Evolutionary conservation across 2,329 filamentous ascomycete species (phyloP).

Genomic region (Arachnomyces sp.): DNA sequence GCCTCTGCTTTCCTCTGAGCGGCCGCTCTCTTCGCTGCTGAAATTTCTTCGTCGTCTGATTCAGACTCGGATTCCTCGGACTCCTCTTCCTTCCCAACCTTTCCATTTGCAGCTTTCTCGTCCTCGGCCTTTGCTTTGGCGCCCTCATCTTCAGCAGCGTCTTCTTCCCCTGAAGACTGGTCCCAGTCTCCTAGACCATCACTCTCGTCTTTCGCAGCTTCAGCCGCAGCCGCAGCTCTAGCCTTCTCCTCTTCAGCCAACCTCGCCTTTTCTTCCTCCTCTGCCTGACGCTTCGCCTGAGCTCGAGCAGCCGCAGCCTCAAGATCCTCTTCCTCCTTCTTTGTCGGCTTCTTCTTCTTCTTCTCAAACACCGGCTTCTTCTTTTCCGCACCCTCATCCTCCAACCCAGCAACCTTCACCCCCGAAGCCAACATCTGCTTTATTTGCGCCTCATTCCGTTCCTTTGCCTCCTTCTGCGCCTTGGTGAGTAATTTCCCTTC

Average conservation of each 20-base stretch:
- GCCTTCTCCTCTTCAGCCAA: constrained; percentile 68
- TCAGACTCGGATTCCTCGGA: constrained; percentile 54
- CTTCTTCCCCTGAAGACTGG: constrained; percentile 64
- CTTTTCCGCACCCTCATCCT: constrained; percentile 53
- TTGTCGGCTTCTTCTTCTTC: constrained; percentile 65
- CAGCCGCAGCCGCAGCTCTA: constrained; percentile 58
- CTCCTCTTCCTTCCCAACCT: constrained; percentile 17
- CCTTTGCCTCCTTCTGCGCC: constrained; percentile 41
- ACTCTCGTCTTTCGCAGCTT: constrained; percentile 53
- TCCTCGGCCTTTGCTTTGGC: constrained; percentile 40
- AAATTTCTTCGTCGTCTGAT: constrained; percentile 61
- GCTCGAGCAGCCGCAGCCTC: constrained; percentile 42
- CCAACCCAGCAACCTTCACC: constrained; percentile 38
- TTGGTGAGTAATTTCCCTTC: constrained; percentile 45
- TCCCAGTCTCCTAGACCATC: constrained; percentile 74
- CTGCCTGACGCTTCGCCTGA: constrained; percentile 38
- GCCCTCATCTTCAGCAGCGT: constrained; percentile 89
- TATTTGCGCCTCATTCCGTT: constrained; percentile 41
- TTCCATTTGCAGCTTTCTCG: constrained; percentile 16
- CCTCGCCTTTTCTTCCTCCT: constrained; percentile 51
- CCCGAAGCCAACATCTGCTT: constrained; percentile 44
- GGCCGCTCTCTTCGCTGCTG: constrained; percentile 65
- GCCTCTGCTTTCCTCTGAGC: constrained; percentile 79
- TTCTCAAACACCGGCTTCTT: constrained; percentile 70
- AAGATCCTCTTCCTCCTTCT: constrained; percentile 52